These are phyloP conservation scores for Castanea mollissima DNA, from an alignment of 306 rosid genomes.

Conservation along the genomic window DNA sequence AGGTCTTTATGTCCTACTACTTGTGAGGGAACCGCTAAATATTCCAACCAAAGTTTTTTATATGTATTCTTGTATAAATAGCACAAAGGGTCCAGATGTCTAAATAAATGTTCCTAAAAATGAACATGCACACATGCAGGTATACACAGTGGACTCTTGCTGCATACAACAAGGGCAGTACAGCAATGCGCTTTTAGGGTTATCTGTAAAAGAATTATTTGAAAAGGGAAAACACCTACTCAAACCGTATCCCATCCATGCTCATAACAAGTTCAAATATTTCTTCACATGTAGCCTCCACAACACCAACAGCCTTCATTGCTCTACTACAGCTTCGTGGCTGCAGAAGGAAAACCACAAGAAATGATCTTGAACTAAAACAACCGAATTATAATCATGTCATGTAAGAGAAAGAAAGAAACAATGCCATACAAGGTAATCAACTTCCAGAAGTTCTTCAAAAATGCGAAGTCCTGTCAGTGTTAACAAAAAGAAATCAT, in stretches of 20 bases:
- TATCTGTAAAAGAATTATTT: constrained; percentile 7
- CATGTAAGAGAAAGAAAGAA: constrained; percentile 22
- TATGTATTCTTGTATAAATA: too few species aligned
- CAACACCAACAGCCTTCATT: constrained; percentile 99
- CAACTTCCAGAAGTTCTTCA: constrained; percentile 97
- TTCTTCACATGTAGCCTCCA: constrained; percentile 96
- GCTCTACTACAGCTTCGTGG: constrained; percentile 99
- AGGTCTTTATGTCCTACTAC: background rate
- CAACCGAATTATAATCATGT: constrained; percentile 15
- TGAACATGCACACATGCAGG: background rate
- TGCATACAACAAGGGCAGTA: background rate
- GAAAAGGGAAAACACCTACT: constrained; percentile 79
- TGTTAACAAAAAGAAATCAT: constrained; percentile 22
- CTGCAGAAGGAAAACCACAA: constrained; percentile 53
- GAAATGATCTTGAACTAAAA: constrained; percentile 26
- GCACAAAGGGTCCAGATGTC: background rate
- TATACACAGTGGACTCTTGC: background rate
- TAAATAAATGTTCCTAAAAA: background rate
- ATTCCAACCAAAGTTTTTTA: too few species aligned
- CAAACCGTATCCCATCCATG: constrained; percentile 99
- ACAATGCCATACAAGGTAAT: constrained; percentile 77
- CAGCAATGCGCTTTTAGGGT: background rate
- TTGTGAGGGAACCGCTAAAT: background rate
- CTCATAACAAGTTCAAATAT: constrained; percentile 98
- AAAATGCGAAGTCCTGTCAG: constrained; percentile 86